These are phyloP conservation scores for Erucastrum elatum DNA, from an alignment of 345 rosid species.

Conservation along the genomic window DNA sequence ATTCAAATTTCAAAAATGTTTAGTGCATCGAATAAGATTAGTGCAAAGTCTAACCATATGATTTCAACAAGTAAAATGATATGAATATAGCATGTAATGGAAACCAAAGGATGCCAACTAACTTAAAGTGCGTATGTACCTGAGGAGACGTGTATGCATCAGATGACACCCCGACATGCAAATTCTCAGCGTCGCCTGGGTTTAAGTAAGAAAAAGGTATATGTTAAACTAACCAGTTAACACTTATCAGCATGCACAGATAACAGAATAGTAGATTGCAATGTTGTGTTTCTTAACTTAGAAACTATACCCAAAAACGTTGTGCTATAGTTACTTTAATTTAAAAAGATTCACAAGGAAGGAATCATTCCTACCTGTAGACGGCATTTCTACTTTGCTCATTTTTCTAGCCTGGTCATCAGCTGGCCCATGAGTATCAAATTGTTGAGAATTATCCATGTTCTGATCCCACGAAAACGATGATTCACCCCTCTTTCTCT, in stretches of 20 bases:
- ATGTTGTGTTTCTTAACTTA: not conserved
- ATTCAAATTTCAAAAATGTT: not conserved
- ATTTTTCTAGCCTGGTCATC: constrained; percentile 58
- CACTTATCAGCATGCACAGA: not conserved
- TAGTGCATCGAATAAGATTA: constrained; percentile 1
- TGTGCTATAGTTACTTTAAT: not conserved
- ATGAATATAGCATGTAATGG: not conserved
- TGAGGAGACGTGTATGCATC: constrained; percentile 51
- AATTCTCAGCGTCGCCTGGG: constrained; percentile 57
- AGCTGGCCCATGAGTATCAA: constrained; percentile 44
- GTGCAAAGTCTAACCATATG: not conserved
- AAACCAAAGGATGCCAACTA: not conserved
- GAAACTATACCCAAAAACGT: not conserved
- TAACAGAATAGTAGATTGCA: not conserved
- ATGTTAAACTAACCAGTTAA: not conserved
- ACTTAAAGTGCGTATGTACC: constrained; percentile 39
- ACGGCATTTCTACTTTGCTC: constrained; percentile 59
- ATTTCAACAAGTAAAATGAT: not conserved
- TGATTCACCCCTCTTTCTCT: constrained; percentile 83
- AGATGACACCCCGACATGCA: constrained; percentile 53
- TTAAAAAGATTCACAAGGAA: constrained; percentile 3
- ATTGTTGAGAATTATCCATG: constrained; percentile 53
- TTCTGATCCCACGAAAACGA: constrained; percentile 53
- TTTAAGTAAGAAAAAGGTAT: not conserved
- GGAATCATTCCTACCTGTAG: constrained; percentile 48